A percentile compares a stretch with the other conserved stretches of the same genome.
These are phyloP conservation scores for Blepharisma undulans DNA, from an alignment of 169 alveolate genomes.

Conservation along the genomic window DNA sequence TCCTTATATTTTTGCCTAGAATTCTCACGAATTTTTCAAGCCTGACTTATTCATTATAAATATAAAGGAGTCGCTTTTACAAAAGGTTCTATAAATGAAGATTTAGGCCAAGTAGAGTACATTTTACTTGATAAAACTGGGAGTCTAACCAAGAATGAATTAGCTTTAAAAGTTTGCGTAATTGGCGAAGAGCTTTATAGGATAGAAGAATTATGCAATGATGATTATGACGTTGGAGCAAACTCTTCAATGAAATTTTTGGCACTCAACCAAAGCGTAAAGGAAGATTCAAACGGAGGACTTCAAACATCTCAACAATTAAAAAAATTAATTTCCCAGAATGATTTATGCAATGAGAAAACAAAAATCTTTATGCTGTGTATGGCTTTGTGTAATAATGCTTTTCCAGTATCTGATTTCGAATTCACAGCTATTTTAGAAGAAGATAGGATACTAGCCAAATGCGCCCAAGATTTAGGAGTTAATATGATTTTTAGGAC, in stretches of 20 bases:
- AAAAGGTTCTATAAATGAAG: constrained; percentile 79
- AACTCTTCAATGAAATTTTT: not conserved
- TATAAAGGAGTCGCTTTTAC: not conserved
- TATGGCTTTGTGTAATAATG: constrained; percentile 16
- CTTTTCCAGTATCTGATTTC: not conserved
- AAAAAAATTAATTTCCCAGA: not conserved
- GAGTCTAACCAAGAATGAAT: constrained; percentile 95
- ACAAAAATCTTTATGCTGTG: not conserved
- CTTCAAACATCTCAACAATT: not conserved
- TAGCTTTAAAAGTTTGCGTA: constrained; percentile 89
- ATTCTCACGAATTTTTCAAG: constrained; percentile 80
- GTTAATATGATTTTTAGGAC: not conserved
- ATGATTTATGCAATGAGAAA: not conserved
- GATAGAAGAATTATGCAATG: not conserved
- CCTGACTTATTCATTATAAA: constrained; percentile 57
- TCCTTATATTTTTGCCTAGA: constrained; percentile 94
- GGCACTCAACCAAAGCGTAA: not conserved
- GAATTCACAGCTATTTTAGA: not conserved
- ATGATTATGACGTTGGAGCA: not conserved
- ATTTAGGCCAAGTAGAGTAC: constrained; percentile 95
- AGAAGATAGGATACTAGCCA: constrained; percentile 14
- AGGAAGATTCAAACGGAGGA: not conserved
- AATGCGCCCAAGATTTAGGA: constrained; percentile 1
- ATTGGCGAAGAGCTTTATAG: constrained; percentile 44
- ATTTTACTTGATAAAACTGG: constrained; percentile 99